Conservation (phyloP, 768 basidiomycete species). For the Amanita jacksonii region DNA sequence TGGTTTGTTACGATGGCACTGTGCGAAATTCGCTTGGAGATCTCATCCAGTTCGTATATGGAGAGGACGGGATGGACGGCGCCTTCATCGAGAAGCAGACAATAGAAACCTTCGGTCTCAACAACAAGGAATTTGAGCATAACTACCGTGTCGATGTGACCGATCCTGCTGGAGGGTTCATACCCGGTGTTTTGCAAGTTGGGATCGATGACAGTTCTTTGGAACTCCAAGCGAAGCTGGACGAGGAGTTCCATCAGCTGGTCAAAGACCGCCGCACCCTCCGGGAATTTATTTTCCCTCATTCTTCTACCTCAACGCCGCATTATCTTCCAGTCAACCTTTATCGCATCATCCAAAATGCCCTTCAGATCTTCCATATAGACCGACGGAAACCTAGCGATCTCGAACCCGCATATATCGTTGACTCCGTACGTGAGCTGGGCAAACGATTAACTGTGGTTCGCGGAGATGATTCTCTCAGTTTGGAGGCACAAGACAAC, state of each 20-base stretch:
- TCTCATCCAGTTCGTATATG: conserved; percentile 92
- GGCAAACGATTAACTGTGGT: conserved; percentile 73
- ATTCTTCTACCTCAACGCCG: conserved; percentile 55
- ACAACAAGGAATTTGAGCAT: conserved; percentile 76
- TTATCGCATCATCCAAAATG: conserved; percentile 91
- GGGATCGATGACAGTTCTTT: conserved; percentile 80
- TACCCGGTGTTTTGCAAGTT: conserved; percentile 71
- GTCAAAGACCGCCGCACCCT: conserved; percentile 67
- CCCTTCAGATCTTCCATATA: conserved; percentile 94
- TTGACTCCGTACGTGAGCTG: conserved; percentile 71
- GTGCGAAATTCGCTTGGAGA: conserved; percentile 97
- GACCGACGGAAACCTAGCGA: conserved; percentile 91
- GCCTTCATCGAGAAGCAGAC: conserved; percentile 95
- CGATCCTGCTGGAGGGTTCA: conserved; percentile 71
- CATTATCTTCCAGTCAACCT: conserved; percentile 95
- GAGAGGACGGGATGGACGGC: conserved; percentile 99
- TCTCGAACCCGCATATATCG: conserved; percentile 79
- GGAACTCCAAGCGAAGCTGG: conserved; percentile 76
- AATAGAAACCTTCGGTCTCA: conserved; percentile 82
- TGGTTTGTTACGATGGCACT: conserved; percentile 96
- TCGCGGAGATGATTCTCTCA: conserved; percentile 74
- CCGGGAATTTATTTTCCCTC: conserved; percentile 78
- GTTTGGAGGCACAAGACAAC: conserved; percentile 73
- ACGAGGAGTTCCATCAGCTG: conserved; percentile 57
- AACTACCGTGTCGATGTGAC: conserved; percentile 94